Base-by-base conservation (phyloP, 2,329 filamentous ascomycete species). In the Xylariales sp. region DNA sequence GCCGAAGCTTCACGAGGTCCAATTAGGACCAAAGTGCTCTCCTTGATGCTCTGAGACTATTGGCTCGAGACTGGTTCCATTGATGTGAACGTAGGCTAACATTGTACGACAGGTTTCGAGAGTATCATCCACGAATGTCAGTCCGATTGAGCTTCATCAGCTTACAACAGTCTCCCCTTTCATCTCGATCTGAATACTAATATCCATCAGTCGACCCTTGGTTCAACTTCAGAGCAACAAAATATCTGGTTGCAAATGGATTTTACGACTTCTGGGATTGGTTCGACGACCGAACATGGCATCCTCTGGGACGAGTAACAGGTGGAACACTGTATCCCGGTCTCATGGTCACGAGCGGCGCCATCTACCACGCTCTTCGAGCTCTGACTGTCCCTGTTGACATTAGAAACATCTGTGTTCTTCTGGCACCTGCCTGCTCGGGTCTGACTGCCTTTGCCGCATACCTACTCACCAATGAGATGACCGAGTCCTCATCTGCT, bases 251-350 rank as follows among this genome's bases (percentile, higher is more conserved):
- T 42, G 80, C 91, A 61, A 81, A 98, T 82, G 93, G 93, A 57
- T 97, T 98, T 71, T 94, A 95, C 68, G 89, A 86, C 66, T 98
- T 98, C 65, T 98, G 93, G 93, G 91, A 98, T 66, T 98, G 93
- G 93, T 98, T 98, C 61, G 93, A 98, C 68, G 93, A 98, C 74
- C 84, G 93, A 73, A 98, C 93, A 80, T 98, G 93, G 93, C 91
- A 98, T 69, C 93, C 93, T 56, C 85, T 98, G 47, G 93, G 93
- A 56, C 88, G 93, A 72, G 93, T 98, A 61, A 98, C 93, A 46
- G 93, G 93, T 68, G 93, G 93, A 60, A 98, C 93, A n/a, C 80
- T 98, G 49, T 98, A 98, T 65, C 93, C 93, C 38, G 93, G 93
- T 57, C 77, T 98, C 59, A 98, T 98, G 93, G 94, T 98, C 56